Evolutionary conservation across 2,329 filamentous ascomycete genomes (phyloP).

Genomic region (Emergomyces orientalis): DNA sequence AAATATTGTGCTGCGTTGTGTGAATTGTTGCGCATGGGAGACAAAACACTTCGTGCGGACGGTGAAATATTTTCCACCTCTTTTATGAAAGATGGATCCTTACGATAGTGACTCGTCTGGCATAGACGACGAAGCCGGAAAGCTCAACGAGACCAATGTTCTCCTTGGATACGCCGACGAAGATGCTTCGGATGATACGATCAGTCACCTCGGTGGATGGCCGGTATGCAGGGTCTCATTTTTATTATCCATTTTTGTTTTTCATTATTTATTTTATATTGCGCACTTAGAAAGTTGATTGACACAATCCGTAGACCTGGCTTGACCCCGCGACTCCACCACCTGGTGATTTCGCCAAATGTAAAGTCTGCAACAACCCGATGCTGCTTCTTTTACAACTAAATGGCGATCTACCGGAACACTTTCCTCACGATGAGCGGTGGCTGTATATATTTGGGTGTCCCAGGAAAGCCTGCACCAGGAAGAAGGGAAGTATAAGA

Average conservation of each 20-base stretch:
- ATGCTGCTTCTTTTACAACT: constrained; percentile 84
- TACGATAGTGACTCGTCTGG: constrained; percentile 84
- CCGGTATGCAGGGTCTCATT: constrained; percentile 53
- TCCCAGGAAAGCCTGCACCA: constrained; percentile 64
- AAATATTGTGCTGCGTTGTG: not conserved
- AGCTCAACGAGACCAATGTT: constrained; percentile 60
- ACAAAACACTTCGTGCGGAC: not conserved
- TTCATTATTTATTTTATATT: not conserved
- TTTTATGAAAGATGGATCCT: constrained; percentile 35
- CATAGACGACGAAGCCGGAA: constrained; percentile 45
- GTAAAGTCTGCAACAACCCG: constrained; percentile 73
- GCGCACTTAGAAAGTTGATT: not conserved
- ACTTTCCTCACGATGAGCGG: constrained; percentile 78
- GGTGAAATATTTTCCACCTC: no score
- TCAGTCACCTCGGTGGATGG: constrained; percentile 78
- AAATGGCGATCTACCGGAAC: constrained; percentile 78
- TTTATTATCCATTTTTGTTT: not conserved
- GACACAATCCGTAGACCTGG: constrained; percentile 57
- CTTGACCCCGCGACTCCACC: constrained; percentile 61
- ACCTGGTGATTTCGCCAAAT: constrained; percentile 68
- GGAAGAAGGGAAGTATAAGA: constrained; percentile 73
- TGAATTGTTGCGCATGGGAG: not conserved
- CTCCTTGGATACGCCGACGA: constrained; percentile 81
- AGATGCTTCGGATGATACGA: constrained; percentile 67
- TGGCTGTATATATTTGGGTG: constrained; percentile 83